phyloP scores from a whole-genome alignment of 1,284 basidiomycete species.

The Inonotus hispidus region DNA sequence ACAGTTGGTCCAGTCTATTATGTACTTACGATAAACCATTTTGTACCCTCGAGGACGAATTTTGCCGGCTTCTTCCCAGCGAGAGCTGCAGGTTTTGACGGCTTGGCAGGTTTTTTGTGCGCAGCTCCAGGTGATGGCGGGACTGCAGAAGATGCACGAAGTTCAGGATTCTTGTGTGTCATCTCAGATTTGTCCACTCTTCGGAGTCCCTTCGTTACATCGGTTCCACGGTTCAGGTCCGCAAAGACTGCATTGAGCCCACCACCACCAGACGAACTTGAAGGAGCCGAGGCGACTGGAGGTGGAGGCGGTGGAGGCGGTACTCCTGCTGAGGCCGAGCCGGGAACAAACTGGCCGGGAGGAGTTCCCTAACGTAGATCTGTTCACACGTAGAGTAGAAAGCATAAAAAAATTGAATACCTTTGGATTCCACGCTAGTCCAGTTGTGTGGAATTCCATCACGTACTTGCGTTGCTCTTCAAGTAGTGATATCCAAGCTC shows the following conservation, averaged over 20 bases:
- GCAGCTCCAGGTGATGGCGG: slow-evolving; percentile 41
- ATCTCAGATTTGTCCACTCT: slow-evolving; percentile 96
- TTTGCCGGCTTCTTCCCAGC: slow-evolving; percentile 91
- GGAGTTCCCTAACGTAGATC: slow-evolving; percentile 50
- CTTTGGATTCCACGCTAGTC: slow-evolving; percentile 86
- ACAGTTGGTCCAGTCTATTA: not conserved
- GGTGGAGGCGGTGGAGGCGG: slow-evolving; percentile 51
- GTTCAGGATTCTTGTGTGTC: slow-evolving; percentile 97
- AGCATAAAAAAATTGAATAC: slow-evolving; percentile 34
- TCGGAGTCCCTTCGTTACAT: slow-evolving; percentile 84
- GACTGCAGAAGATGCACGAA: slow-evolving; percentile 66
- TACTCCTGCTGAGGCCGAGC: slow-evolving; percentile 47
- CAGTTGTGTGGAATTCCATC: slow-evolving; percentile 83
- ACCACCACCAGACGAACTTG: slow-evolving; percentile 27
- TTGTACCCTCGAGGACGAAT: slow-evolving; percentile 86
- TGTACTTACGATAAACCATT: slow-evolving; percentile 83
- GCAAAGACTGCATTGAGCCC: slow-evolving; percentile 90
- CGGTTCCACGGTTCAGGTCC: slow-evolving; percentile 85
- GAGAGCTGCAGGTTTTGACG: slow-evolving; percentile 76
- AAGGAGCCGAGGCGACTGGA: slow-evolving; percentile 32
- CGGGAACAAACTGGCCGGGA: slow-evolving; percentile 46
- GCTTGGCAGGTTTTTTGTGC: slow-evolving; percentile 65
- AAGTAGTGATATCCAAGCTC: slow-evolving; percentile 65
- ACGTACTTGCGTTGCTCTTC: slow-evolving; percentile 83
- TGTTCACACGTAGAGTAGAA: not conserved